Base-by-base conservation (phyloP, 805 yeast species). In the Wickerhamiella spandovensis region DNA sequence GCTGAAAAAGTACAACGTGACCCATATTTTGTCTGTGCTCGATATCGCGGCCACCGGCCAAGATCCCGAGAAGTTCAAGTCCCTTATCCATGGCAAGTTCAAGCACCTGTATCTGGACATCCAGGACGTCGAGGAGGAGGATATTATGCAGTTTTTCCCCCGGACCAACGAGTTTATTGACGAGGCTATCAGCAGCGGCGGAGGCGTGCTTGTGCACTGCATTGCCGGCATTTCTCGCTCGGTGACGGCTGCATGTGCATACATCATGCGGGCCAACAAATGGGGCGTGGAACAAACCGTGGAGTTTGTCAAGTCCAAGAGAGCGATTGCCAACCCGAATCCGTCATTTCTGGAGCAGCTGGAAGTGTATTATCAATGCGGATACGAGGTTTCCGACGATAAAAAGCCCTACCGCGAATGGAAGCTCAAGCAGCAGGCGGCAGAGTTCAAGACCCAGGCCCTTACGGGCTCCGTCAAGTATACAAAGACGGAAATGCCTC, bases 221-320 rank as follows among this genome's bases (percentile, higher is more conserved):
- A 85, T 90, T 52, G 97, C 95, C 25, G 98, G 98, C 0, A 85
- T 86, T 25, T 87, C 96, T 1, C 72, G 98, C 55, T 84, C 95
- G 5, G 90, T 84, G 0, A 81, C 97, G 0, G 81, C 88, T 15
- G 80, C 82, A 37, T 79, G 85, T 46, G 95, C 97, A 0, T 95
- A 86, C 64, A 77, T 89, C 43, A 90, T 92, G 96, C 76, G 79
- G 61, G 69, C 88, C 47, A 72, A 82, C 63, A 71, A 87, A 58
- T 56, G 56, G 58, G 66, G 69, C 12, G 67, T 77, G 17, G 69
- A 74, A 15, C 79, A 79, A 55, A 84, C 96, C 0, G 58, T 85
- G 7, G 81, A 82, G 65, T 90, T 90, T 0, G 81, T 90, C n/a
- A 73, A 72, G 54, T 66, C 89, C 54, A 81, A 76, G 57, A 73